Evolutionary conservation across 2,329 filamentous ascomycete species (phyloP).

Genomic region (Cladosporium cucumerinum): DNA sequence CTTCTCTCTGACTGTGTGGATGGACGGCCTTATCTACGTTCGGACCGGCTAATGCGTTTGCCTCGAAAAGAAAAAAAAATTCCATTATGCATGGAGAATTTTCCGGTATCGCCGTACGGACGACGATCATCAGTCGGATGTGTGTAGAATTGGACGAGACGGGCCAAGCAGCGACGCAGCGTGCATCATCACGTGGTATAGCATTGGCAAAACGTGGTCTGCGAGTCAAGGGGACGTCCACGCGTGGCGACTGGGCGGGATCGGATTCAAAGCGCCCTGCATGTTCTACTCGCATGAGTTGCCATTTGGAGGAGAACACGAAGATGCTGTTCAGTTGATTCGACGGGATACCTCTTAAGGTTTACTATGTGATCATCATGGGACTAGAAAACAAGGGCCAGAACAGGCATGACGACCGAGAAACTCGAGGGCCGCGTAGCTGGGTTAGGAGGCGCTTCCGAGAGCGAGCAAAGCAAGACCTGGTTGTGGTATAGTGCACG

Average conservation of each 20-base stretch:
- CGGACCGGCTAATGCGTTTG: background rate
- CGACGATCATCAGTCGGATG: background rate
- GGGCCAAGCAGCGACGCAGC: background rate
- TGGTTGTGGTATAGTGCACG: background rate
- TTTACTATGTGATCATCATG: background rate
- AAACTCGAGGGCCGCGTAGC: background rate
- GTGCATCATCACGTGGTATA: background rate
- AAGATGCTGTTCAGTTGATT: background rate
- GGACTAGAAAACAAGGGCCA: background rate
- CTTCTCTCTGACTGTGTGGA: background rate
- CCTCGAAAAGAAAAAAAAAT: background rate
- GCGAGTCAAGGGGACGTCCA: background rate
- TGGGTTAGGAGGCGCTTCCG: conserved; percentile 1
- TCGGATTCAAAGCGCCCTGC: background rate
- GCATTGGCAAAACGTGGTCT: background rate
- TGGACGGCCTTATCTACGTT: background rate
- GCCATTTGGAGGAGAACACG: background rate
- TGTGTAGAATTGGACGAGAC: background rate
- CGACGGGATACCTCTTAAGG: background rate
- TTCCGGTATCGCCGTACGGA: background rate
- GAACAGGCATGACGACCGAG: background rate
- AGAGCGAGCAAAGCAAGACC: background rate
- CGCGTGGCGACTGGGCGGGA: background rate
- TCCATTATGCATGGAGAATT: background rate
- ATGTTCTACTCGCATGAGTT: background rate